Evolutionary conservation across 116 monocot genomes (phyloP).

Genomic region (Thalassia testudinum): DNA sequence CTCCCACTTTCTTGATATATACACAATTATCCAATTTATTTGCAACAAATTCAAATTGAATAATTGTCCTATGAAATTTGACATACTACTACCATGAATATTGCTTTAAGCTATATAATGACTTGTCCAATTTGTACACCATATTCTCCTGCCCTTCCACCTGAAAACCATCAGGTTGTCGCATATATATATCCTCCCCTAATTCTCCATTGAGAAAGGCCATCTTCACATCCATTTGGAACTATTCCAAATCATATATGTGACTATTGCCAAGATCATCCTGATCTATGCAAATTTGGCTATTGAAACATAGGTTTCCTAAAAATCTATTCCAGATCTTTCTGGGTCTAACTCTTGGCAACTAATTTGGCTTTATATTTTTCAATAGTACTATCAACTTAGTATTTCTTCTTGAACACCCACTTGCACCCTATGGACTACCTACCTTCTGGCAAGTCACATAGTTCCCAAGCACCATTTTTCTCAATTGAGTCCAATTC

Average conservation of each 20-base stretch:
- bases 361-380: slow-evolving; percentile 1
- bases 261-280: not conserved
- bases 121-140: not conserved
- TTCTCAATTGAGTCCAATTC: too few relatives aligned
- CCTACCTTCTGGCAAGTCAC: not conserved
- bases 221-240: too few relatives aligned
- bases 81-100: not conserved
- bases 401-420: not conserved
- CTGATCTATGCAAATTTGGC: not conserved
- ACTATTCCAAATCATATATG: not conserved
- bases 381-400: not conserved
- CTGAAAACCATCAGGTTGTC: not conserved
- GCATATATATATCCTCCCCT: not conserved
- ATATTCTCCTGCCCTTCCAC: slow-evolving; percentile 1
- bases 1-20: slow-evolving; percentile 2
- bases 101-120: not conserved
- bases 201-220: not conserved
- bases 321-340: slow-evolving; percentile 4
- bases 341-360: slow-evolving; percentile 1
- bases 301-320: not conserved
- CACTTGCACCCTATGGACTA: not conserved
- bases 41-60: not conserved
- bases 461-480: not conserved
- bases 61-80: slow-evolving; percentile 2
- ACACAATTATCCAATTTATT: slow-evolving; percentile 2